A percentile compares a stretch with the other conserved stretches of the same genome.
phyloP scores from a whole-genome alignment of 345 rosid genomes.

The Salix viminalis region DNA sequence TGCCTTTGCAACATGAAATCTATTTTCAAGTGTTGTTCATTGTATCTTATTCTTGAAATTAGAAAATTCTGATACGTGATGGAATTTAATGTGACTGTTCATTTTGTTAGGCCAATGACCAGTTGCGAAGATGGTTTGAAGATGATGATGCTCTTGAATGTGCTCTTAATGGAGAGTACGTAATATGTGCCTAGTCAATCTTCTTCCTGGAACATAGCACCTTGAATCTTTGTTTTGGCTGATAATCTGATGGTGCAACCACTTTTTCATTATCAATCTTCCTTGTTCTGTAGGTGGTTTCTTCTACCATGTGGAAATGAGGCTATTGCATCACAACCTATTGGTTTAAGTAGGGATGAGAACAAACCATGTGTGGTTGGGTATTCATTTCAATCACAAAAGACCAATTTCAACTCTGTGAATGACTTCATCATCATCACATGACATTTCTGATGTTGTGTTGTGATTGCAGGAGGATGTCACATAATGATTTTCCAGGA shows the following conservation, averaged over 20 bases:
- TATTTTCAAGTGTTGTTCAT: neutral
- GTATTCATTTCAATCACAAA: constrained; percentile 27
- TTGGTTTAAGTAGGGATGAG: constrained; percentile 54
- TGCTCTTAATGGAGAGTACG: constrained; percentile 73
- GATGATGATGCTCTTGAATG: constrained; percentile 80
- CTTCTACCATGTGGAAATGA: constrained; percentile 51
- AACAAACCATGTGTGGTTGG: constrained; percentile 56
- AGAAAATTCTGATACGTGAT: neutral
- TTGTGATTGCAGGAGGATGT: constrained; percentile 48
- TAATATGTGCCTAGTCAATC: constrained; percentile 13
- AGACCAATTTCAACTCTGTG: neutral
- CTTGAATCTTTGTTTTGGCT: too few species aligned
- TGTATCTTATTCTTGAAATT: neutral
- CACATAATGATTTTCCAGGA: constrained; percentile 46
- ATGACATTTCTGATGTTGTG: neutral
- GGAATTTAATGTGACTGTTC: neutral
- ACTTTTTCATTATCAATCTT: neutral
- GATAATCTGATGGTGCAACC: too few species aligned
- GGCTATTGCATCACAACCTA: constrained; percentile 39
- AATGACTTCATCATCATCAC: neutral
- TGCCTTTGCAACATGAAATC: neutral
- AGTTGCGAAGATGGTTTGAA: constrained; percentile 42
- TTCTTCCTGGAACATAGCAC: neutral
- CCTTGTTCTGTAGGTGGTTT: constrained; percentile 54
- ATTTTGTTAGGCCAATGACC: constrained; percentile 47